Evolutionary conservation across 2,329 filamentous ascomycete species (phyloP).

Genomic region (Clathrospora elynae): DNA sequence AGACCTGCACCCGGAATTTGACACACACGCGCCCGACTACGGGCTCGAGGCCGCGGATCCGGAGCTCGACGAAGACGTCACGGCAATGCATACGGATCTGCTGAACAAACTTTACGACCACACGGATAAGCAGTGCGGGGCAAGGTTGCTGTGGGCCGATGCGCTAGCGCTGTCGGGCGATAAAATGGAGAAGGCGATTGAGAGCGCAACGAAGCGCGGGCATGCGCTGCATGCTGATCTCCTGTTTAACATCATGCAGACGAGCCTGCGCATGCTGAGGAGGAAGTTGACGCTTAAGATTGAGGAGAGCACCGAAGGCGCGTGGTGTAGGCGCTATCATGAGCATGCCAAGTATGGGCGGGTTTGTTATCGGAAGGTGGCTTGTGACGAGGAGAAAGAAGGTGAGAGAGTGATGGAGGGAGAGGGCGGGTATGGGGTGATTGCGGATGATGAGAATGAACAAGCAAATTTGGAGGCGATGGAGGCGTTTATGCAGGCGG

Average conservation of each 20-base stretch:
- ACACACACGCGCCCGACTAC: slow-evolving; percentile 12
- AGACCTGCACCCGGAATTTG: slow-evolving; percentile 4
- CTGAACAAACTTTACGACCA: slow-evolving; percentile 31
- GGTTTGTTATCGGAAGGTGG: slow-evolving; percentile 33
- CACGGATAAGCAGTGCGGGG: slow-evolving; percentile 26
- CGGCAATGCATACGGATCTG: slow-evolving; percentile 14
- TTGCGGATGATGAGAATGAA: not conserved
- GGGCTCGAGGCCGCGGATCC: slow-evolving; percentile 20
- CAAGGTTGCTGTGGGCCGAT: slow-evolving; percentile 42
- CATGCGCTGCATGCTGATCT: slow-evolving; percentile 23
- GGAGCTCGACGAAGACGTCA: slow-evolving; percentile 14
- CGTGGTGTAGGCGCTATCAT: slow-evolving; percentile 43
- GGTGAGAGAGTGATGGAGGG: not conserved
- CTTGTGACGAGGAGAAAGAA: slow-evolving; percentile 2
- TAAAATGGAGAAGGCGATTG: slow-evolving; percentile 14
- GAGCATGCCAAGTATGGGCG: slow-evolving; percentile 28
- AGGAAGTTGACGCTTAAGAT: slow-evolving; percentile 38
- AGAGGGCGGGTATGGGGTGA: not conserved
- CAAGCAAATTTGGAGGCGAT: not conserved
- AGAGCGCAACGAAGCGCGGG: not conserved
- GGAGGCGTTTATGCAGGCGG: not conserved
- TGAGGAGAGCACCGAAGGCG: slow-evolving; percentile 32
- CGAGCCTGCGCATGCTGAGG: slow-evolving; percentile 28
- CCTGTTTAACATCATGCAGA: slow-evolving; percentile 33
- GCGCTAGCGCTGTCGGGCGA: slow-evolving; percentile 35